phyloP scores from a whole-genome alignment of 805 yeast species.

The Wickerhamomyces bovis region DNA sequence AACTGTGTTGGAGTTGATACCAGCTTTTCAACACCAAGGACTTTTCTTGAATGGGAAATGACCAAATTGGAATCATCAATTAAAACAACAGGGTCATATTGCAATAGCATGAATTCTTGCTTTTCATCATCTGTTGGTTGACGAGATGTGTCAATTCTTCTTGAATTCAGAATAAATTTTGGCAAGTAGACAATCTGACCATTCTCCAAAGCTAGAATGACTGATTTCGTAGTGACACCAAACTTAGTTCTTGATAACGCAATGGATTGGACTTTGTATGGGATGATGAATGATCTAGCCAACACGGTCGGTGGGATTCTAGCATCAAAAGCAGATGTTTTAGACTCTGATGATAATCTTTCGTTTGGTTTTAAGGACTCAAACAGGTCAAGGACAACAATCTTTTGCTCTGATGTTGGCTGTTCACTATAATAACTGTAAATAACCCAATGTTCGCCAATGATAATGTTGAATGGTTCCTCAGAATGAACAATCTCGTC shows the following conservation, averaged over 20 bases:
- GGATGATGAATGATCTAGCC: conserved; percentile 54
- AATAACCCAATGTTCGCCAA: conserved; percentile 82
- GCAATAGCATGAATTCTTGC: conserved; percentile 50
- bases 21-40: conserved; percentile 30
- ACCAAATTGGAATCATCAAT: conserved; percentile 39
- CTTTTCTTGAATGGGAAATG: conserved; percentile 45
- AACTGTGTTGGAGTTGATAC: conserved; percentile 54
- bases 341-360: conserved; percentile 26
- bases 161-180: conserved; percentile 57
- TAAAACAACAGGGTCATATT: conserved; percentile 60
- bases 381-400: conserved; percentile 73
- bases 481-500: conserved; percentile 37
- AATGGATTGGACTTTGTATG: conserved; percentile 49
- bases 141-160: conserved; percentile 52
- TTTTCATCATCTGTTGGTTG: conserved; percentile 46
- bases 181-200: conserved; percentile 72
- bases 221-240: conserved; percentile 63
- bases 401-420: conserved; percentile 47
- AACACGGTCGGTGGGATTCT: conserved; percentile 41
- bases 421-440: conserved; percentile 52
- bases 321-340: conserved; percentile 28
- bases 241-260: conserved; percentile 51
- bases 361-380: conserved; percentile 55
- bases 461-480: conserved; percentile 42
- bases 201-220: conserved; percentile 49